Conservation (phyloP, 108 stramenopile genomes). For the Cyclotella sp. region DNA sequence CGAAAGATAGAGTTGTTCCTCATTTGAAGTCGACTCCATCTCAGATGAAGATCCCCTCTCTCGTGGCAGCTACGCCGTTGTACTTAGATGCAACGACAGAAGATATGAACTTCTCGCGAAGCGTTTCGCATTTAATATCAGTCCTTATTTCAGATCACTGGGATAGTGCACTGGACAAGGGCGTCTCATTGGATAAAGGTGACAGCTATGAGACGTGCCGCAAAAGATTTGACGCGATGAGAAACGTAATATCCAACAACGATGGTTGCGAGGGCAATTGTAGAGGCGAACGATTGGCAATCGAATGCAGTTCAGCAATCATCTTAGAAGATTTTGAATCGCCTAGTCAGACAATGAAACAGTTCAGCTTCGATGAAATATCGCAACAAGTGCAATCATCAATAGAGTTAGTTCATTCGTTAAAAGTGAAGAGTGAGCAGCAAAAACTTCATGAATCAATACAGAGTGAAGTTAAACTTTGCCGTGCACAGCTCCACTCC, state of each 20-base stretch:
- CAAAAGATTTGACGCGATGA: not conserved
- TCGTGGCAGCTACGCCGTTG: slow-evolving; percentile 7
- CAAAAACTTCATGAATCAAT: slow-evolving; percentile 20
- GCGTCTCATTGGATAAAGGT: not conserved
- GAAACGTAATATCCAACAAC: too few species aligned
- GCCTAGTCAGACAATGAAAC: too few species aligned
- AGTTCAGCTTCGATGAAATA: too few species aligned
- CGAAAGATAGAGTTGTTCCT: not conserved
- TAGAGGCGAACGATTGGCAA: too few species aligned
- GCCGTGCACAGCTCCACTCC: slow-evolving; percentile 18
- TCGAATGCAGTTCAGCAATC: too few species aligned
- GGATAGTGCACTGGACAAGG: slow-evolving; percentile 9
- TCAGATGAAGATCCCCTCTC: not conserved
- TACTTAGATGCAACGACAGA: slow-evolving; percentile 27
- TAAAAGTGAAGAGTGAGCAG: not conserved
- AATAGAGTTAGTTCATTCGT: too few species aligned
- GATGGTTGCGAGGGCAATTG: too few species aligned
- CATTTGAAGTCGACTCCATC: slow-evolving; percentile 1
- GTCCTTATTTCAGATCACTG: slow-evolving; percentile 24
- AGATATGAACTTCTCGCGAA: slow-evolving; percentile 10
- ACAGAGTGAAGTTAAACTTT: slow-evolving; percentile 29
- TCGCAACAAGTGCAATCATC: too few species aligned
- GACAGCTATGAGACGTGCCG: not conserved
- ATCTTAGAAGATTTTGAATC: too few species aligned
- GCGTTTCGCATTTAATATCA: slow-evolving; percentile 23